Conservation (phyloP, 2,329 filamentous ascomycete species). For the Aspergillus aculeatus region DNA sequence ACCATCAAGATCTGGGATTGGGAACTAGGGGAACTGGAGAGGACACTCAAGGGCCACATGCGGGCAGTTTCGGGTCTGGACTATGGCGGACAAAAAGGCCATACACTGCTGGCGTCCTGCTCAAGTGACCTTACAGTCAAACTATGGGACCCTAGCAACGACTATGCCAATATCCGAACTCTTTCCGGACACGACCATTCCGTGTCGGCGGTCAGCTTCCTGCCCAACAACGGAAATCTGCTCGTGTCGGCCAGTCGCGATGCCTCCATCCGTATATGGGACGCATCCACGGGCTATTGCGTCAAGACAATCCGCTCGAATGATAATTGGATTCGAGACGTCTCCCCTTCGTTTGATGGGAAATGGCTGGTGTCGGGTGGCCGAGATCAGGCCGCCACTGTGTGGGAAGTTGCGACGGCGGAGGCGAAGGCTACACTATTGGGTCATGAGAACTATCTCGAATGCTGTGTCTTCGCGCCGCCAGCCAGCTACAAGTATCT, state of each 20-base stretch:
- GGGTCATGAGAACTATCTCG: conserved; percentile 81
- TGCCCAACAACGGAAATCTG: conserved; percentile 73
- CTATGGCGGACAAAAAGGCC: conserved; percentile 78
- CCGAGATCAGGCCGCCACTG: conserved; percentile 73
- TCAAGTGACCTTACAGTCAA: conserved; percentile 89
- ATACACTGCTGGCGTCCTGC: conserved; percentile 75
- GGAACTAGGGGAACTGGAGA: conserved; percentile 84
- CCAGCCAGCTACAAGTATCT: conserved; percentile 74
- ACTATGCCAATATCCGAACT: conserved; percentile 91
- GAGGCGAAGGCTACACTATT: conserved; percentile 78
- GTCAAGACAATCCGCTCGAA: conserved; percentile 81
- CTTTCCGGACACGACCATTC: conserved; percentile 88
- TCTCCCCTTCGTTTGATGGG: conserved; percentile 78
- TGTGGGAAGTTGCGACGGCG: conserved; percentile 77
- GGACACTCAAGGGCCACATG: conserved; percentile 86
- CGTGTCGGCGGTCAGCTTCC: conserved; percentile 81
- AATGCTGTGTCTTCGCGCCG: conserved; percentile 85
- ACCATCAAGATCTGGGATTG: conserved; percentile 98
- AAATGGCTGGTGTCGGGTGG: conserved; percentile 77
- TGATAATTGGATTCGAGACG: conserved; percentile 81
- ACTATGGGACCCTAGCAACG: conserved; percentile 85
- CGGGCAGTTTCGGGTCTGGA: conserved; percentile 83
- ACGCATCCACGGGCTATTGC: conserved; percentile 86
- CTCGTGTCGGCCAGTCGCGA: conserved; percentile 84
- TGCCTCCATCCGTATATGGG: conserved; percentile 82